phyloP scores from a whole-genome alignment of 352 stramenopile genomes.

The Pythium periplocum region DNA sequence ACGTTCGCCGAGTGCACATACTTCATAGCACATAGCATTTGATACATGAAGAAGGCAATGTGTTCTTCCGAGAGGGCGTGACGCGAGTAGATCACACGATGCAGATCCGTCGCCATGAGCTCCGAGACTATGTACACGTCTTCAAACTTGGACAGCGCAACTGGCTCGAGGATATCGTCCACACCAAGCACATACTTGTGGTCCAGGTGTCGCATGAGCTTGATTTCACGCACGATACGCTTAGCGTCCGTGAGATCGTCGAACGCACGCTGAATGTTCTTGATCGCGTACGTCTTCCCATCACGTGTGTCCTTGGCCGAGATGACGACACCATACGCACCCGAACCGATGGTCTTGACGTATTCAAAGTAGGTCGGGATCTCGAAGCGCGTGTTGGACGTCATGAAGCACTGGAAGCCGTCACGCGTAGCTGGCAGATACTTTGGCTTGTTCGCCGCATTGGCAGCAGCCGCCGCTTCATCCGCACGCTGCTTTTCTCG shows the following conservation, averaged over 20 bases:
- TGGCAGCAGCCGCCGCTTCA: constrained; percentile 50
- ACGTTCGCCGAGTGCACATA: constrained; percentile 93
- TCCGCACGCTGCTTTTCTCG: constrained; percentile 69
- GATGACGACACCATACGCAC: constrained; percentile 90
- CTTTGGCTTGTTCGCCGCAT: constrained; percentile 76
- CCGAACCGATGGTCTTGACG: constrained; percentile 85
- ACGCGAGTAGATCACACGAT: constrained; percentile 87
- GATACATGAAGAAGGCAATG: constrained; percentile 89
- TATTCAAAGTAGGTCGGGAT: constrained; percentile 77
- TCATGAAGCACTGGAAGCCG: constrained; percentile 78
- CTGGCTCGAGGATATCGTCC: constrained; percentile 69
- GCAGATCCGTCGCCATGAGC: constrained; percentile 88
- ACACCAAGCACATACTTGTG: constrained; percentile 88
- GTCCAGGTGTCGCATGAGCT: constrained; percentile 88
- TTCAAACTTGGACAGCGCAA: constrained; percentile 68
- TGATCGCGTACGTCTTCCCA: constrained; percentile 75
- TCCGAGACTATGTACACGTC: constrained; percentile 90
- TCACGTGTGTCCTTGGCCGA: constrained; percentile 43
- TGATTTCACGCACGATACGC: constrained; percentile 97
- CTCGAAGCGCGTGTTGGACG: constrained; percentile 81
- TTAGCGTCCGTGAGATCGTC: constrained; percentile 99
- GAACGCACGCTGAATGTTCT: constrained; percentile 94
- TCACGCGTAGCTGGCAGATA: constrained; percentile 65
- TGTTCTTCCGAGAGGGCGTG: constrained; percentile 83
- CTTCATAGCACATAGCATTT: constrained; percentile 89